Percentiles rank a stretch among this genome's conserved stretches.
Evolutionary conservation across 2,329 filamentous ascomycete genomes (phyloP).

Genomic region (Diatrype stigma): DNA sequence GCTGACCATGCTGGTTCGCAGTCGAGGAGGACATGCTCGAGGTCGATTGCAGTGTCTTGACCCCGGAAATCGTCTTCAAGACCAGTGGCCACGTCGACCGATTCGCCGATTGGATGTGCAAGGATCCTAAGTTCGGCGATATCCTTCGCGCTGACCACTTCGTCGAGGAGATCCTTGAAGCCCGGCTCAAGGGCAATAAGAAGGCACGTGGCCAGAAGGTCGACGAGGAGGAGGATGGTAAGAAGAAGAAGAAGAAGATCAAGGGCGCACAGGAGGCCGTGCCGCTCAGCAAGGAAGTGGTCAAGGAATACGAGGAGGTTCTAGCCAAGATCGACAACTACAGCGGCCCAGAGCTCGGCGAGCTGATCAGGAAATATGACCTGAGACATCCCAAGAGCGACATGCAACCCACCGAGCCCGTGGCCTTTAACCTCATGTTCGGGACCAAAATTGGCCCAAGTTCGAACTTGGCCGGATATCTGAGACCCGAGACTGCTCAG

Average conservation of each 20-base stretch:
- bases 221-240: conserved; percentile 66
- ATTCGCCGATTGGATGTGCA: conserved; percentile 99
- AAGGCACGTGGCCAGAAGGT: conserved; percentile 82
- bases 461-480: conserved; percentile 78
- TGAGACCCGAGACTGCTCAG: conserved; percentile 93
- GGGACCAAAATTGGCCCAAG: conserved; percentile 91
- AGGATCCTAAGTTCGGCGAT: conserved; percentile 95
- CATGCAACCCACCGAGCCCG: conserved; percentile 71
- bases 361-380: conserved; percentile 85
- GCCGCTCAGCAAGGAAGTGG: conserved; percentile 81
- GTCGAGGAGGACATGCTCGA: conserved; percentile 92
- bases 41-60: conserved; percentile 90
- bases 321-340: conserved; percentile 96
- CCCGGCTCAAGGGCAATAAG: conserved; percentile 83
- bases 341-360: conserved; percentile 77
- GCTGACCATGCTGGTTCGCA: conserved; percentile 41
- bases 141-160: conserved; percentile 95
- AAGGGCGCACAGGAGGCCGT: conserved; percentile 71
- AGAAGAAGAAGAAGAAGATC: conserved; percentile 86
- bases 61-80: conserved; percentile 89
- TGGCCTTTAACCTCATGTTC: conserved; percentile 99
- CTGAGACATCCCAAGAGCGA: conserved; percentile 83
- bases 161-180: conserved; percentile 89
- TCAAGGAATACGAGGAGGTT: conserved; percentile 86
- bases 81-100: conserved; percentile 96